Evolutionary conservation across 2,329 filamentous ascomycete genomes (phyloP), one percentile per base, ranked within the genome.

Genomic region (Fusarium lyarnte): DNA sequence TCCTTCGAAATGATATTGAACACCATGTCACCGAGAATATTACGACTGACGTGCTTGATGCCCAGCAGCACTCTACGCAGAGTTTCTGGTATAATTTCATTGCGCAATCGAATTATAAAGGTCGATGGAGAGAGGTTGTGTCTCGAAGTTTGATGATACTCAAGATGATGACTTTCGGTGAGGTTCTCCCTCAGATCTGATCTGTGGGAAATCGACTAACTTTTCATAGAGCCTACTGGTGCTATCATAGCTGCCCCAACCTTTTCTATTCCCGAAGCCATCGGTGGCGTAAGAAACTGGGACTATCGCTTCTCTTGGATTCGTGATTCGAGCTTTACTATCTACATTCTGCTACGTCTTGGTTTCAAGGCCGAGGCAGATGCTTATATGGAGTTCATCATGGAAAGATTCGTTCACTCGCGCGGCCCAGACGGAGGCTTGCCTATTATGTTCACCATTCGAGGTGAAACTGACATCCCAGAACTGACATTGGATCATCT

Each of bases 381-480:
- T 78, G 90, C 91, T 3, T 95, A 94, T 79, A 94, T 94, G 87
- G 86, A 87, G 59, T 95, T 94, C 78, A 94, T 95, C 72, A 93
- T 89, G 81, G 88, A 93, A 72, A 88, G 92, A 14, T 89, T 94
- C 67, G 84, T 88, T 36, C 86, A 89, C 66, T 90, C 90, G 3
- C 86, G 89, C n/a, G 84, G 84, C 12, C 78, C 86, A 2, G 87
- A 91, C 54, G 88, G 89, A 35, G 89, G 88, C 1, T 81, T 95
- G 39, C 93, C 93, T 17, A 93, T 95, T 77, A 94, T 95, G 92
- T 94, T 94, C 78, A 93, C 91, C 43, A 94, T 95, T 72, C 87
- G 89, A 29, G 93, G 93, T 51, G 90, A 90, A 47, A 94, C 91
- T 2, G 90, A 94, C 42, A 92, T 94, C 41, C 91, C 92, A 0